Percentiles rank a stretch among this genome's conserved stretches.
Evolutionary conservation across 768 basidiomycete genomes (phyloP).

Genomic region (Pulveroboletus frians): DNA sequence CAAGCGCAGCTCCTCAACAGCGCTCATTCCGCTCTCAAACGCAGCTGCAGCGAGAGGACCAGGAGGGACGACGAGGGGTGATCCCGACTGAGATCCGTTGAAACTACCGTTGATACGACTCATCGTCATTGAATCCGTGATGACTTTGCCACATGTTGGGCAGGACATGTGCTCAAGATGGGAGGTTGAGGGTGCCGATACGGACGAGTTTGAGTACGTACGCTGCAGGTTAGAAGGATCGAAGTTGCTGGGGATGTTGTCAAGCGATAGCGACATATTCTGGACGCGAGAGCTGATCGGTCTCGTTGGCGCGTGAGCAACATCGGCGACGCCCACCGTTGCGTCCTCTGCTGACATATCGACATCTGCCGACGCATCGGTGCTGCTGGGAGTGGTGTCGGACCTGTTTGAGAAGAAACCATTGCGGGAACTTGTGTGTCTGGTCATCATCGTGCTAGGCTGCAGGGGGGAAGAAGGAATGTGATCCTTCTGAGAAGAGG

Average conservation of each 20-base stretch:
- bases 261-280: constrained; percentile 49
- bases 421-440: constrained; percentile 8
- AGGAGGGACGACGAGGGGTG: constrained; percentile 45
- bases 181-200: constrained; percentile 44
- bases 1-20: constrained; percentile 71
- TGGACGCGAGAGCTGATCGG: constrained; percentile 28
- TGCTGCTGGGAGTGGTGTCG: constrained; percentile 13
- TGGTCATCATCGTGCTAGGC: constrained; percentile 22
- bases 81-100: constrained; percentile 26
- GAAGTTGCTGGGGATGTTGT: constrained; percentile 39
- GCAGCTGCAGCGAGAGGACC: constrained; percentile 55
- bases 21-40: constrained; percentile 56
- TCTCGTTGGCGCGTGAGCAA: constrained; percentile 20
- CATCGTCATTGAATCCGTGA: constrained; percentile 42
- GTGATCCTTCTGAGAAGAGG: constrained; percentile 26
- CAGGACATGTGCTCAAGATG: constrained; percentile 40
- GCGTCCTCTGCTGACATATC: constrained; percentile 27
- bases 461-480: constrained; percentile 15
- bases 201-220: constrained; percentile 30
- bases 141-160: constrained; percentile 50
- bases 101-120: constrained; percentile 24
- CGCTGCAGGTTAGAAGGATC: constrained; percentile 32
- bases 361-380: constrained; percentile 20
- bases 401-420: constrained; percentile 24
- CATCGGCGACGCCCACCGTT: constrained; percentile 24